Percentiles rank a stretch among this genome's conserved stretches.
Conservation (phyloP, 1,284 basidiomycete genomes). For the Neonothopanus nambi region DNA sequence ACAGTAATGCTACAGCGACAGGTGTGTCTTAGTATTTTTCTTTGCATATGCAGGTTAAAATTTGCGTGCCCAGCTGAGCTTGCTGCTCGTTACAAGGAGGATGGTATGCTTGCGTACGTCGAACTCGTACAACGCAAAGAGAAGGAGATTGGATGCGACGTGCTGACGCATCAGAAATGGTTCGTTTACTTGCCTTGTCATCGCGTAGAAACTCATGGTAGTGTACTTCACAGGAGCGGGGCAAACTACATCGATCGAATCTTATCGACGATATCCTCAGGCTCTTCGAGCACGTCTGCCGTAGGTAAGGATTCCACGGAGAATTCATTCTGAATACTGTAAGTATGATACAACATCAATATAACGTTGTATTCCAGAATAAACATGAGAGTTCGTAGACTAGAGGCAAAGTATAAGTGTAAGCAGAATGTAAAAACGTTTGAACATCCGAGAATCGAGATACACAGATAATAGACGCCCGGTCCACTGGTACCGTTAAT, state of each 20-base stretch:
- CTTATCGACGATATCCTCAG: slow-evolving; percentile 75
- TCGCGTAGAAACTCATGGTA: neutral
- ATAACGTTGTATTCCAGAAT: too few relatives aligned
- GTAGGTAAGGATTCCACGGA: slow-evolving; percentile 87
- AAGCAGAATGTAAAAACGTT: too few relatives aligned
- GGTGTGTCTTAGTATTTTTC: slow-evolving; percentile 44
- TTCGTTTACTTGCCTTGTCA: slow-evolving; percentile 30
- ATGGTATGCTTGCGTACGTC: slow-evolving; percentile 89
- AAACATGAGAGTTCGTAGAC: too few relatives aligned
- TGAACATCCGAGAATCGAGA: too few relatives aligned
- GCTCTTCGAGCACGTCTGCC: slow-evolving; percentile 80
- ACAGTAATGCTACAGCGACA: slow-evolving; percentile 81
- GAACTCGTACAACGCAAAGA: slow-evolving; percentile 85
- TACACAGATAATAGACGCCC: too few relatives aligned
- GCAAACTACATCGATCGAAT: slow-evolving; percentile 86
- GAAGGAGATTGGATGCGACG: slow-evolving; percentile 89
- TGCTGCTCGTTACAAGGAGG: slow-evolving; percentile 72
- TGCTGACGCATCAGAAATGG: slow-evolving; percentile 92
- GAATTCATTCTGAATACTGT: slow-evolving; percentile 66
- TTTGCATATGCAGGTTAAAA: neutral
- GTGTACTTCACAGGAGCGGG: slow-evolving; percentile 60
- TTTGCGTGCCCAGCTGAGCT: slow-evolving; percentile 59
- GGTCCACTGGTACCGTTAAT: too few relatives aligned
- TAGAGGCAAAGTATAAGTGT: too few relatives aligned
- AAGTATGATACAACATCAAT: too few relatives aligned